Evolutionary conservation across 2,329 filamentous ascomycete genomes (phyloP), one percentile per base, ranked within the genome.

Genomic region (Stachybotrys chartarum): DNA sequence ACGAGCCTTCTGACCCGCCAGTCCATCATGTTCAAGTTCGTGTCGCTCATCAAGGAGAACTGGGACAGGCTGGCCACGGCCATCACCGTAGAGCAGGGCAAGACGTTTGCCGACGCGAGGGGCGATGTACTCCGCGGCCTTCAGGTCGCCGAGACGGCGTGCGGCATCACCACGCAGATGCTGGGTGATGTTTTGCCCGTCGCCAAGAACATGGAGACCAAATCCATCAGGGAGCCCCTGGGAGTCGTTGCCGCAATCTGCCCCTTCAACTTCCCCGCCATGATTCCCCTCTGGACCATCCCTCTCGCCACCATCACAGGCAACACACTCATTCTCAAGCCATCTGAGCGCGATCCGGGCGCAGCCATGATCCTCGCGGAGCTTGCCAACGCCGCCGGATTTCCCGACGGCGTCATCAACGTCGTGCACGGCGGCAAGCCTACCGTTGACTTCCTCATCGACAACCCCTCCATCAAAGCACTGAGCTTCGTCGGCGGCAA

Each of bases 221-320:
- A 88, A 66, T 86, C 82, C 57, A 92, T 92, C 71, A 81, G 83
- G 60, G 89, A 92, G 78, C 87, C 89, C 56, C 74, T 93, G 64
- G 89, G 89, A 55, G 85, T 92, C 32, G 84, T 88, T 51, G 88
- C 88, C 54, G 87, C 88, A 54, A 92, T 92, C 61, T 92, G 88
- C 77, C 89, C 89, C 2, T 93, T 92, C 69, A 85, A 92, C 77
- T 92, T 93, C 74, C 89, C 89, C 42, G 89, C 89, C 63, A 93
- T 93, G 89, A 92, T 93, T 68, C 89, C 89, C 2, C 79, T 93
- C n/a, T 93, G 89, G 89, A 90, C 82, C 58, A 90, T 93, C 58
- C 89, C 89, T 42, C 87, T 92, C 62, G 89, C 89, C 50, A 88
- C 88, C 42, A 81, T 91, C 30, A 90, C 87, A n/a, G 89, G 89